Evolutionary conservation across 2,329 filamentous ascomycete species (phyloP).

Genomic region (Xylariales sp.): DNA sequence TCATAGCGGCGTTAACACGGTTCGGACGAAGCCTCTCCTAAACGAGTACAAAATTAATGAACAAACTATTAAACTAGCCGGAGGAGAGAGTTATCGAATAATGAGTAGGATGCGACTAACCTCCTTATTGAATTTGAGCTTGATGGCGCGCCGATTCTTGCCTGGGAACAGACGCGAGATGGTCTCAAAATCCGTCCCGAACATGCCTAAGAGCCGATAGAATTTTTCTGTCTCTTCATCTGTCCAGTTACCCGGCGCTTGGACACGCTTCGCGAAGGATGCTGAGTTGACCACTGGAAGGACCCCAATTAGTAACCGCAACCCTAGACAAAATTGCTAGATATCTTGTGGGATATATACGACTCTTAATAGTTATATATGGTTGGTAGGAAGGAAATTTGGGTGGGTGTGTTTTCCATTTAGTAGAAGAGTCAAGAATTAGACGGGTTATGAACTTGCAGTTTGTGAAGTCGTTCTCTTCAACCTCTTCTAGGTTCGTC

Average conservation of each 20-base stretch:
- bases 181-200: slow-evolving; percentile 86
- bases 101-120: slow-evolving; percentile 12
- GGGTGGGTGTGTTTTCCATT: background rate
- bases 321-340: background rate
- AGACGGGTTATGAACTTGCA: slow-evolving; percentile 40
- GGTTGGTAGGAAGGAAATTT: background rate
- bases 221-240: slow-evolving; percentile 79
- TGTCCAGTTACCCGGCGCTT: slow-evolving; percentile 74
- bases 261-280: slow-evolving; percentile 73
- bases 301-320: slow-evolving; percentile 4
- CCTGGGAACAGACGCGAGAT: slow-evolving; percentile 80
- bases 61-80: background rate
- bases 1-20: slow-evolving; percentile 72
- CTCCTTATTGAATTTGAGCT: slow-evolving; percentile 85
- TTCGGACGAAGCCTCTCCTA: slow-evolving; percentile 72
- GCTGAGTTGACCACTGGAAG: slow-evolving; percentile 65
- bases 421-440: background rate
- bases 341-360: background rate
- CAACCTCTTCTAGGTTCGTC: slow-evolving; percentile 67
- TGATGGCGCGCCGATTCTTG: slow-evolving; percentile 78
- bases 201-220: slow-evolving; percentile 79
- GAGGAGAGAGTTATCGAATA: background rate
- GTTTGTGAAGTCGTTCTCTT: slow-evolving; percentile 82
- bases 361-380: background rate
- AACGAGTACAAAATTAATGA: background rate